Conservation (phyloP, 2,329 filamentous ascomycete genomes). For the Aspergillus flavus region DNA sequence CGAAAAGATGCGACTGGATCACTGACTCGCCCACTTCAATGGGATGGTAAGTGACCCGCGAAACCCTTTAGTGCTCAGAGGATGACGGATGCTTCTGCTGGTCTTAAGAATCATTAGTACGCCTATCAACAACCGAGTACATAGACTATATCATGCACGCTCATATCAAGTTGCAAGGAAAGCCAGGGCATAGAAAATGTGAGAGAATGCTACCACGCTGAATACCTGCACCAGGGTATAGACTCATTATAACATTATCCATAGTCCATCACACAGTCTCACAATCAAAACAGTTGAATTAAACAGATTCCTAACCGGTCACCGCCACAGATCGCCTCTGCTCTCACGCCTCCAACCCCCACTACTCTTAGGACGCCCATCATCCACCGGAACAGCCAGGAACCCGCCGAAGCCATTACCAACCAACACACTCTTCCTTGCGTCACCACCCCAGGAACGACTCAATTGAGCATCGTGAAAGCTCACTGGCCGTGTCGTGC, state of each 20-base stretch:
- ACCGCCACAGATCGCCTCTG: constrained; percentile 44
- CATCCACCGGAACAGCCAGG: constrained; percentile 62
- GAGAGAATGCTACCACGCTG: background rate
- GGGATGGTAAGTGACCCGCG: background rate
- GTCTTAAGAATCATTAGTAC: background rate
- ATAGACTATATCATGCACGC: background rate
- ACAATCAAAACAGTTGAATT: constrained; percentile 1
- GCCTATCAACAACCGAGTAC: background rate
- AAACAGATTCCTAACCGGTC: background rate
- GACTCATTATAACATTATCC: constrained; percentile 11
- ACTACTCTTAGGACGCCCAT: constrained; percentile 42
- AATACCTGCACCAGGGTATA: constrained; percentile 11
- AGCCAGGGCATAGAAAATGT: background rate
- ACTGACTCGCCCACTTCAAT: background rate
- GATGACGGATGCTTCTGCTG: background rate
- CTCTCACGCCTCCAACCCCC: constrained; percentile 36
- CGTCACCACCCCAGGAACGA: constrained; percentile 61
- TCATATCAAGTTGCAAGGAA: background rate
- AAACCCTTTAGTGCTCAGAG: too few species aligned
- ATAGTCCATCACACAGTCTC: background rate
- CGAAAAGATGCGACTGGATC: background rate
- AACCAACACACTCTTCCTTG: constrained; percentile 64
- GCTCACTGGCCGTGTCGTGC: constrained; percentile 49
- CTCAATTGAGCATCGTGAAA: constrained; percentile 50
- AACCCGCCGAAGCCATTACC: constrained; percentile 70